A percentile compares a stretch with the other conserved stretches of the same genome.
Conservation (phyloP, 164 flowering plant species). For the Hamamelis virginiana region DNA sequence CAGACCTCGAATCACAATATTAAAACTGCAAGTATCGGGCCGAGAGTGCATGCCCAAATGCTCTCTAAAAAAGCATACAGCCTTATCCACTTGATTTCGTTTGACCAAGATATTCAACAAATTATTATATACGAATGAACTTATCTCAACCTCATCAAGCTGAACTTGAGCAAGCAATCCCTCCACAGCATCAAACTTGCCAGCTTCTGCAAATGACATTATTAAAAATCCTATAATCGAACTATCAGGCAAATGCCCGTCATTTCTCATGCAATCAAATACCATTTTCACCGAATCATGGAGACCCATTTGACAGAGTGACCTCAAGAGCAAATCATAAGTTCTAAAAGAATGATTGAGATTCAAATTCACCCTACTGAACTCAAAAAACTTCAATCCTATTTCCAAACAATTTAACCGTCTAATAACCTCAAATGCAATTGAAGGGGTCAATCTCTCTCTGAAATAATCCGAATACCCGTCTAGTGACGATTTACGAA, state of each 20-base stretch:
- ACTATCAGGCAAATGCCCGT: constrained; percentile 49
- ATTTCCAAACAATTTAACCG: constrained; percentile 37
- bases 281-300: constrained; percentile 48
- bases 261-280: constrained; percentile 50
- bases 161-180: constrained; percentile 40
- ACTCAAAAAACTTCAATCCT: constrained; percentile 53
- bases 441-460: constrained; percentile 38
- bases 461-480: constrained; percentile 33
- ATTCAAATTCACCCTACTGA: constrained; percentile 37
- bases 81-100: constrained; percentile 49
- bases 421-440: constrained; percentile 48
- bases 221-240: constrained; percentile 42
- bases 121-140: constrained; percentile 40
- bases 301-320: constrained; percentile 48
- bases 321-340: constrained; percentile 51
- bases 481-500: constrained; percentile 16
- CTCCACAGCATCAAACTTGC: constrained; percentile 38
- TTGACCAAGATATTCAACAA: constrained; percentile 54
- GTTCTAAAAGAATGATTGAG: constrained; percentile 40
- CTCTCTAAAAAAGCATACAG: constrained; percentile 54
- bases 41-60: constrained; percentile 26
- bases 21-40: constrained; percentile 65
- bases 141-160: constrained; percentile 18
- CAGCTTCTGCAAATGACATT: constrained; percentile 34
- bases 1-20: constrained; percentile 68